phyloP scores from a whole-genome alignment of 352 stramenopile species.

The Phytophthora ohioensis region DNA sequence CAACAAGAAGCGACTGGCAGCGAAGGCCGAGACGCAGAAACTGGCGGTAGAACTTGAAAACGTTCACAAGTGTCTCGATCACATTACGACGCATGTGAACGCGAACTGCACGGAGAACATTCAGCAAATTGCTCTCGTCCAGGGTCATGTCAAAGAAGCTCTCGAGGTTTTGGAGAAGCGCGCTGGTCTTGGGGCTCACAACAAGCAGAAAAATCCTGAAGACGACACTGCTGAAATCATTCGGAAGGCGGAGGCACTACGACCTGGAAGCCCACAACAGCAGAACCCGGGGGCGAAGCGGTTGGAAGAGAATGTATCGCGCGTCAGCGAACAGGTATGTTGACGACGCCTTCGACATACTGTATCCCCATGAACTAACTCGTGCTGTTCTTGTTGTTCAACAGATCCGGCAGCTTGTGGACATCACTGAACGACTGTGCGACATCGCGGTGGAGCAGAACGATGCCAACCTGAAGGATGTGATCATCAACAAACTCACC shows the following conservation, averaged over 20 bases:
- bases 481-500: slow-evolving; percentile 70
- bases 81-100: slow-evolving; percentile 63
- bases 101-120: slow-evolving; percentile 64
- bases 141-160: slow-evolving; percentile 76
- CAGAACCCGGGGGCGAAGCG: slow-evolving; percentile 53
- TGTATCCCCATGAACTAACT: slow-evolving; percentile 14
- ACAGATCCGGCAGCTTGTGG: slow-evolving; percentile 62
- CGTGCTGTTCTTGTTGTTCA: slow-evolving; percentile 1
- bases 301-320: slow-evolving; percentile 74
- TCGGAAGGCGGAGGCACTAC: slow-evolving; percentile 54
- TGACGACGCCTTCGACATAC: neutral
- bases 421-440: slow-evolving; percentile 75
- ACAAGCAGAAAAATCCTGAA: slow-evolving; percentile 34
- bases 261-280: slow-evolving; percentile 48
- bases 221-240: slow-evolving; percentile 59
- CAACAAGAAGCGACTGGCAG: slow-evolving; percentile 85
- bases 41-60: slow-evolving; percentile 77
- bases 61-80: slow-evolving; percentile 68
- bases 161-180: slow-evolving; percentile 77
- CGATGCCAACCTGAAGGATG: slow-evolving; percentile 77
- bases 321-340: slow-evolving; percentile 71
- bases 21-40: slow-evolving; percentile 85
- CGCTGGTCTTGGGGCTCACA: slow-evolving; percentile 28
- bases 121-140: slow-evolving; percentile 65
- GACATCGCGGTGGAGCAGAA: slow-evolving; percentile 82